Evolutionary conservation across 1,139 yeast genomes (phyloP), one percentile per base, ranked within the genome.

Genomic region (Nakaseomyces bracarensis): DNA sequence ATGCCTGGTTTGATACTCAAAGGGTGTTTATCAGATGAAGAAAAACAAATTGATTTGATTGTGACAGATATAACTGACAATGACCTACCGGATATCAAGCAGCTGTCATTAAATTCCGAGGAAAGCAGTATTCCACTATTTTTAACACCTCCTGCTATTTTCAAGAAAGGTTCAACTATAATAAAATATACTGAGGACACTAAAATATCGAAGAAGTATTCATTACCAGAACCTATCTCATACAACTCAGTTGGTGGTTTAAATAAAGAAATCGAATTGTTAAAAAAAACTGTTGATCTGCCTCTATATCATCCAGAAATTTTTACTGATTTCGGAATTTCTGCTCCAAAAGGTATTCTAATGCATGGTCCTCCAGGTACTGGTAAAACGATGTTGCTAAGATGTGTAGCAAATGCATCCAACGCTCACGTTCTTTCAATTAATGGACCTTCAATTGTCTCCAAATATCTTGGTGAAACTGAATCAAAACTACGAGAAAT

Each of bases 311-410:
- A 77, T 43, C 95, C 96, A 0, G 71, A 74, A 3, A 65, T 86
- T 28, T 91, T 87, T 54, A 70, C 80, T 7, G 79, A 84, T 43
- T 93, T 89, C 66, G 89, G 91, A n/a, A 82, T 89, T 36, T 71
- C 80, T 8, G 93, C 96, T 9, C 96, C 97, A 2, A 70, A 96
- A 44, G 98, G 98, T 3, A 72, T 93, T 13, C 65, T 91, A 26
- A 66, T 91, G 4, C 94, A 89, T 64, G 99, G 99, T 0, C 95
- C 97, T 1, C 94, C 97, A 2, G 99, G 99, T 1, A 89, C 97
- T 0, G 99, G 99, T 43, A 91, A 91, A 60, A 85, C 97, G 1
- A 77, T 89, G 86, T 70, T 91, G 13, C 67, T 93, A 36, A 71
- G 85, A 43, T 83, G 95, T 27, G 79, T 91, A 10, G 95, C 96